Base-by-base conservation (phyloP, 2,329 filamentous ascomycete species). In the Akanthomyces lecanii region DNA sequence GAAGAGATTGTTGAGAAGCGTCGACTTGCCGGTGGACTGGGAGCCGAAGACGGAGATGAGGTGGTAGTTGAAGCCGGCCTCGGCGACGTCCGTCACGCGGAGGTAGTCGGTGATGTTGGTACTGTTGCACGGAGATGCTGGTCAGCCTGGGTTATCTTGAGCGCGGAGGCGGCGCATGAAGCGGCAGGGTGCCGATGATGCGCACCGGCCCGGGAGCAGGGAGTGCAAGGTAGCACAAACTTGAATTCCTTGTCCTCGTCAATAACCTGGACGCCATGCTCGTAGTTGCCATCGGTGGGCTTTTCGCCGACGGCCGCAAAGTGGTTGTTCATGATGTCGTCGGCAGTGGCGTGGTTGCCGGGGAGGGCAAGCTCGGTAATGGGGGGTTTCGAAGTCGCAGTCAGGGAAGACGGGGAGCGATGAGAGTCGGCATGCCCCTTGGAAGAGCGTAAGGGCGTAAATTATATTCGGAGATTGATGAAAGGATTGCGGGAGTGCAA, bases 21-120 rank as follows among this genome's bases (percentile, higher is more conserved):
- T 99, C 52, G 95, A 98, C 80, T 99, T 99, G 69, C 95, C 95
- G 42, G 95, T 99, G 25, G 95, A 98, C 81, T 99, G 95, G 63
- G 94, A 98, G 50, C 95, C 95, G 76, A 99, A 99, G 72, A 99
- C 95, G 71, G 94, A 97, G 74, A 99, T 97, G 73, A 99, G 86
- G 78, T 99, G 95, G 79, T 99, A 99, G 80, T 98, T 97, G 85
- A 99, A 99, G 73, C 95, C 95, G 66, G 93, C 88, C 65, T 91
- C 87, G 69, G 92, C 90, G 69, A 97, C 87, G 71, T 90, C 83
- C 74, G 92, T 91, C 67, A 87, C 80, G 68, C 85, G 84, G 69
- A 99, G 86, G 76, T 99, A 99, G 64, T 87, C 85, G 71, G 88
- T 89, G 71, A 99, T 81, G 71, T 91, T 86, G 63, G 85, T 78